A percentile compares a stretch with the other conserved stretches of the same genome.
Evolutionary conservation across 2,329 filamentous ascomycete genomes (phyloP).

Genomic region (Chaetoscypha palmicola): DNA sequence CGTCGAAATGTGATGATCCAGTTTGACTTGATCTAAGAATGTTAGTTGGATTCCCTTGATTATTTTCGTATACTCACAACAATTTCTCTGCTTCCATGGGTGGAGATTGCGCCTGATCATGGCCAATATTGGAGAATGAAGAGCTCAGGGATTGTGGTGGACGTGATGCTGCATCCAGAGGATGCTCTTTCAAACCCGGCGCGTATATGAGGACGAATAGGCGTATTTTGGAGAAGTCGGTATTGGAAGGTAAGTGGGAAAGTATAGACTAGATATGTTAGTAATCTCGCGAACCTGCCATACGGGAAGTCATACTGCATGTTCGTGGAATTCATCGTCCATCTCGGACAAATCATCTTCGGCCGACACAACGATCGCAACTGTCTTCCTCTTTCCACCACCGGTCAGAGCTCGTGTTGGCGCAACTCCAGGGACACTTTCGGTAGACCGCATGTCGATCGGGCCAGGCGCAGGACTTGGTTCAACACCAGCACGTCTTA

Average conservation of each 20-base stretch:
- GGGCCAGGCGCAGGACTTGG: constrained; percentile 18
- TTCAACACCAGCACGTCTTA: constrained; percentile 46
- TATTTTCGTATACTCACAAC: constrained; percentile 37
- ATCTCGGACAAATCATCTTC: constrained; percentile 54
- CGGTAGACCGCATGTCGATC: constrained; percentile 22
- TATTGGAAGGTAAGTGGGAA: constrained; percentile 75
- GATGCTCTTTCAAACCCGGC: constrained; percentile 65
- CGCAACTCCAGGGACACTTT: constrained; percentile 25
- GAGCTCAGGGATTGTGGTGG: constrained; percentile 63
- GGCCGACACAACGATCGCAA: constrained; percentile 84
- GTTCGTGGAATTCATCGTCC: constrained; percentile 60
- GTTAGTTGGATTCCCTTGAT: constrained; percentile 29
- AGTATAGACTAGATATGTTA: constrained; percentile 61
- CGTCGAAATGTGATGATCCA: constrained; percentile 61
- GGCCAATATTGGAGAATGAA: constrained; percentile 81
- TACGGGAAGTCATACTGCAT: constrained; percentile 58
- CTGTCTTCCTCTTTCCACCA: constrained; percentile 55
- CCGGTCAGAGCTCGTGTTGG: constrained; percentile 15
- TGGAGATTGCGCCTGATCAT: constrained; percentile 62
- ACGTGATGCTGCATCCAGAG: constrained; percentile 45
- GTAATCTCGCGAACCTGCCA: constrained; percentile 2
- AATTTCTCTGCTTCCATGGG: constrained; percentile 56
- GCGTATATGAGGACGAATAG: constrained; percentile 88
- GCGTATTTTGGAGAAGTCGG: constrained; percentile 65
- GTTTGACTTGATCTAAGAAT: constrained; percentile 37